Percentiles rank a stretch among this genome's conserved stretches.
These are phyloP conservation scores for Aquilaria sinensis DNA, from an alignment of 345 rosid genomes.

Conservation along the genomic window DNA sequence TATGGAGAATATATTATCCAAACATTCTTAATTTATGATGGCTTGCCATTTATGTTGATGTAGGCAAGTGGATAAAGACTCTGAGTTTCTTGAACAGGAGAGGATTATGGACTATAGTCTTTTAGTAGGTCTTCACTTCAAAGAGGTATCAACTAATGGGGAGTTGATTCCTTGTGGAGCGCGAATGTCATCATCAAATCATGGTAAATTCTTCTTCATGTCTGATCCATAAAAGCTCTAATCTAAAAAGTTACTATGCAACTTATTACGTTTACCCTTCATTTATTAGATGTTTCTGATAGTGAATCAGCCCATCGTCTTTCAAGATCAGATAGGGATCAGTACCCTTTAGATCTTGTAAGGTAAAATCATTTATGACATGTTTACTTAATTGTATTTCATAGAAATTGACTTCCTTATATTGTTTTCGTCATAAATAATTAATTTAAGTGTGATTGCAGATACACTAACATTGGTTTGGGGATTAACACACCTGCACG, in stretches of 20 bases:
- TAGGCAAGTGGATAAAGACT: constrained; percentile 90
- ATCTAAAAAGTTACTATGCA: too few species aligned
- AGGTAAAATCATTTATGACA: constrained; percentile 20
- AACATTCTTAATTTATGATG: too few species aligned
- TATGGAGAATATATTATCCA: too few species aligned
- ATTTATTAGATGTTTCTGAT: constrained; percentile 22
- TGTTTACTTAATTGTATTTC: not conserved
- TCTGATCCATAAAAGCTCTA: not conserved
- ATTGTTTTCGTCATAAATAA: not conserved
- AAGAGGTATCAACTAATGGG: constrained; percentile 54
- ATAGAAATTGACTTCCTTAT: too few species aligned
- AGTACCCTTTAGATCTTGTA: constrained; percentile 27
- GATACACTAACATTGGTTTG: constrained; percentile 72
- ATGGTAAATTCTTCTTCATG: constrained; percentile 4
- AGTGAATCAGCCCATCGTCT: constrained; percentile 26
- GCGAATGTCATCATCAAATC: constrained; percentile 31
- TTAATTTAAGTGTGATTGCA: constrained; percentile 18
- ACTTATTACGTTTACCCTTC: not conserved
- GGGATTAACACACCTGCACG: constrained; percentile 77
- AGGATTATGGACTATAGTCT: constrained; percentile 98
- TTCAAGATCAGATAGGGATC: constrained; percentile 30
- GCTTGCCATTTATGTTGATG: not conserved
- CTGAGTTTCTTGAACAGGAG: constrained; percentile 89
- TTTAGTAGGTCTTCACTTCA: constrained; percentile 85
- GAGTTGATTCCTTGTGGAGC: constrained; percentile 68